A percentile compares a stretch with the other conserved stretches of the same genome.
Conservation (phyloP, 768 basidiomycete genomes). For the Russula abietina region DNA sequence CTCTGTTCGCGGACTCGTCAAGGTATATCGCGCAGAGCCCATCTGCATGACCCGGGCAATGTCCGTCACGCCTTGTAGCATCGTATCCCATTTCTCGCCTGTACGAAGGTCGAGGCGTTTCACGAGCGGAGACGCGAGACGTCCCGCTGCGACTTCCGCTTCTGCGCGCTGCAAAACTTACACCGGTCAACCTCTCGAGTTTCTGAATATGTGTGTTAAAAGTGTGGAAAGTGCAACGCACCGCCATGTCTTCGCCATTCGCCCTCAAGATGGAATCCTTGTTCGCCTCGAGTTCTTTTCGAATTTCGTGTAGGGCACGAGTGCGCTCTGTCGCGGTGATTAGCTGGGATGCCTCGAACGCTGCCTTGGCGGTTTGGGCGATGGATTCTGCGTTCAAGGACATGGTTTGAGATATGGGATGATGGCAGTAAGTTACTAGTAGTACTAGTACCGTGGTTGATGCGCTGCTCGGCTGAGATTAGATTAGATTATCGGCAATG, state of each 20-base stretch:
- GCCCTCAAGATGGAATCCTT: conserved; percentile 65
- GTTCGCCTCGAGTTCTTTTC: conserved; percentile 53
- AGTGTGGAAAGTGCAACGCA: conserved; percentile 33
- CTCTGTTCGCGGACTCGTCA: conserved; percentile 70
- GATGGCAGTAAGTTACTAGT: no score
- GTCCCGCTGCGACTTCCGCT: conserved; percentile 65
- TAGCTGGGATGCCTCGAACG: conserved; percentile 86
- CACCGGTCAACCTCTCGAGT: background rate
- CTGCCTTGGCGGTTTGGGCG: conserved; percentile 71
- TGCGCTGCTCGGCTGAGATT: background rate
- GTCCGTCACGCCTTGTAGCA: conserved; percentile 85
- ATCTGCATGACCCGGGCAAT: conserved; percentile 96
- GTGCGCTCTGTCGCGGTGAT: conserved; percentile 61
- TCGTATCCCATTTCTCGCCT: conserved; percentile 88
- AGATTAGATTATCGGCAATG: conserved; percentile 5
- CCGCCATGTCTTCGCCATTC: conserved; percentile 69
- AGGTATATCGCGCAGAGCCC: conserved; percentile 89
- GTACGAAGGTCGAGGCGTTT: conserved; percentile 75
- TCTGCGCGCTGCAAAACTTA: conserved; percentile 72
- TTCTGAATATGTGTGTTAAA: no score
- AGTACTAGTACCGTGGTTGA: no score
- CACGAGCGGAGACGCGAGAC: conserved; percentile 77
- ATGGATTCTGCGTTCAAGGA: conserved; percentile 43
- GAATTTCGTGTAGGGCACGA: conserved; percentile 65
- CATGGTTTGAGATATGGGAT: background rate